Evolutionary conservation across 73 alveolate genomes (phyloP), one percentile per base, ranked within the genome.

Genomic region (Paramecium sonneborni): DNA sequence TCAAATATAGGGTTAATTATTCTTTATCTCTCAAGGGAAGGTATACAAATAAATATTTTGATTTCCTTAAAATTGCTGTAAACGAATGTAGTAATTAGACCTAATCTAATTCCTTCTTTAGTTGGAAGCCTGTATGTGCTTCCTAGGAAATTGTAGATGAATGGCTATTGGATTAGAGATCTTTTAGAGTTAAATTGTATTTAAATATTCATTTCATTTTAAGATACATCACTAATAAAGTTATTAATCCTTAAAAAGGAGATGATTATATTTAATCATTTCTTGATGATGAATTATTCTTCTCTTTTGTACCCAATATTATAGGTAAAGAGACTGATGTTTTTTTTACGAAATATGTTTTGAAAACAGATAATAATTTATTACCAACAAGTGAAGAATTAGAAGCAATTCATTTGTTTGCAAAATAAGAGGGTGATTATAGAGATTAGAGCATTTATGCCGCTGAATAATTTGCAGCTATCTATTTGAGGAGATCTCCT

Each of bases 91-190:
- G 62, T 46, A 79, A 79, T 44, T 0, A 79, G 1, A 20, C 76
- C 1, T 12, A 10, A 21, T 15, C 46, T 43, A 79, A 79, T 79
- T 8, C 20, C 1, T 79, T 39, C 48, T 79, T 79, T 12, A 79
- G 76, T 20, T 79, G 90, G 90, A 79, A 79, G 12, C 90, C 90
- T 20, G 44, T 43, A 6, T 79, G 90, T 23, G 90, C 90, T 14
- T 38, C 70, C 18, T 3, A 12, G 18, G 37, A 39, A 18, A 11
- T 11, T 5, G 15, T 79, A 12, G 11, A 38, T 38, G 90, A 39
- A 24, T 44, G 55, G 44, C 18, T 43, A 21, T 0, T 1, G 0
- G 37, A 57, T 6, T 1, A 79, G 14, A 44, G 55, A 14, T 39
- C 90, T 6, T 79, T 79, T 79, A 43, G 74, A 79, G 43, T 79